A percentile compares a stretch with the other conserved stretches of the same genome.
These are phyloP conservation scores for Phyllosticta citribraziliensis DNA, from an alignment of 2,329 filamentous ascomycete species.

Conservation along the genomic window DNA sequence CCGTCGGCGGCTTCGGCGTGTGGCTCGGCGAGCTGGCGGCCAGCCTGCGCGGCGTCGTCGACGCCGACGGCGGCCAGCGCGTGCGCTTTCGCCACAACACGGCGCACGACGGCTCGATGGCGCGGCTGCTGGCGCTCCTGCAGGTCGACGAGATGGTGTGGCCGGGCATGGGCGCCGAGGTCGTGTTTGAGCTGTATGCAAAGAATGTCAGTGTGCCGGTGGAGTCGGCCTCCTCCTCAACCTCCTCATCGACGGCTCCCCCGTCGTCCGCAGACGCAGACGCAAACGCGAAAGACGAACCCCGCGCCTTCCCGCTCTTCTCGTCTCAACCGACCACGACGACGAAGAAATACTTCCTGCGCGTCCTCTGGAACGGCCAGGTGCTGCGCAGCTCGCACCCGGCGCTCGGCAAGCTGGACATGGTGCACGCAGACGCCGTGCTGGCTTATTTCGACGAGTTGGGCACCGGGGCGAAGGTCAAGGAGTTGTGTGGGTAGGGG, in stretches of 20 bases:
- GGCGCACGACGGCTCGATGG: slow-evolving; percentile 68
- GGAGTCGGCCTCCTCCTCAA: not conserved
- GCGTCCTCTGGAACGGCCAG: slow-evolving; percentile 62
- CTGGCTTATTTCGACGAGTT: slow-evolving; percentile 63
- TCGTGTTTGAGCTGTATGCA: slow-evolving; percentile 64
- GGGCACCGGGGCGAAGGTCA: slow-evolving; percentile 46
- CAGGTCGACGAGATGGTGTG: slow-evolving; percentile 71
- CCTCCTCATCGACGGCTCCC: not conserved
- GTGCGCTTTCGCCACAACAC: slow-evolving; percentile 64
- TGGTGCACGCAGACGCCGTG: slow-evolving; percentile 57
- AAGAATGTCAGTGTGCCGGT: slow-evolving; percentile 8
- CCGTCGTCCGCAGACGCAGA: not conserved
- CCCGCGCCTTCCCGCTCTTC: not conserved
- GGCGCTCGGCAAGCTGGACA: slow-evolving; percentile 56
- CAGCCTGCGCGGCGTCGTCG: slow-evolving; percentile 49
- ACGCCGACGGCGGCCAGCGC: slow-evolving; percentile 24
- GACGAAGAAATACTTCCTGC: slow-evolving; percentile 37
- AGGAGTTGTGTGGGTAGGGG: slow-evolving; percentile 5
- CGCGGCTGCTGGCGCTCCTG: slow-evolving; percentile 56
- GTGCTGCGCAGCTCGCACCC: slow-evolving; percentile 60
- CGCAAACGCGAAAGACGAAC: not conserved
- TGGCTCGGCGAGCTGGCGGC: slow-evolving; percentile 63
- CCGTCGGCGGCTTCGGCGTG: slow-evolving; percentile 55
- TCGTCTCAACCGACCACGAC: not conserved
- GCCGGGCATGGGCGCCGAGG: slow-evolving; percentile 73